Base-by-base conservation (phyloP, 2,329 filamentous ascomycete species). In the Talaromyces sp. region DNA sequence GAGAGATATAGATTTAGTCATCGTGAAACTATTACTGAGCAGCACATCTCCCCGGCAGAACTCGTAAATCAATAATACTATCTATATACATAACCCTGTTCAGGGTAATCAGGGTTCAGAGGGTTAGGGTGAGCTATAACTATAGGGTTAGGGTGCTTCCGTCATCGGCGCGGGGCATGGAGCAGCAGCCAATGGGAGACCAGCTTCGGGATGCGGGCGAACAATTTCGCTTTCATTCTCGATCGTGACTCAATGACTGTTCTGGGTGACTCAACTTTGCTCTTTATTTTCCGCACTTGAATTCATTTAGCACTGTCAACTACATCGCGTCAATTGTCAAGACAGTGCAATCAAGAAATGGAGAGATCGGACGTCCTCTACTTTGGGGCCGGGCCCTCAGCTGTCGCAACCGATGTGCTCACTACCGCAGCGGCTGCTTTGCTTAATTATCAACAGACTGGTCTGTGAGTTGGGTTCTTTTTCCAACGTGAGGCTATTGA, bases 311-410 rank as follows among this genome's bases (percentile, higher is more conserved):
- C 40, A 25, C 7, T 37, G 16, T 18, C n/a, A 21, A 12, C 5
- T 21, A 5, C n/a, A 18, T n/a, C 8, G 1, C 7, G 31, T 21
- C 8, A 14, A 5, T 33, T 12, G 18, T n/a, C 48, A 18, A 6
- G n/a, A 52, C 28, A 35, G 16, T 18, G 28, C 28, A 52, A 14
- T n/a, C 16, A 14, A 44, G 54, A 39, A 28, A 63, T 63, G 61
- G 40, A 63, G 46, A 83, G 91, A 77, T 82, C 86, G 69, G 88
- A 93, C 67, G 85, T 95, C 74, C 84, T 88, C 67, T 95, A 96
- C 79, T 96, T 96, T 70, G 92, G 93, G 65, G 93, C 93, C 60
- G 93, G 93, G 66, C 93, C 93, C 56, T 92, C 93, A n/a, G 82
- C 86, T 35, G 83, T 98, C 18, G 93, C 93, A 25, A 96, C 91